Evolutionary conservation across 306 rosid species (phyloP), one percentile per base, ranked within the genome.

Genomic region (Oxytropis ochrocephala): DNA sequence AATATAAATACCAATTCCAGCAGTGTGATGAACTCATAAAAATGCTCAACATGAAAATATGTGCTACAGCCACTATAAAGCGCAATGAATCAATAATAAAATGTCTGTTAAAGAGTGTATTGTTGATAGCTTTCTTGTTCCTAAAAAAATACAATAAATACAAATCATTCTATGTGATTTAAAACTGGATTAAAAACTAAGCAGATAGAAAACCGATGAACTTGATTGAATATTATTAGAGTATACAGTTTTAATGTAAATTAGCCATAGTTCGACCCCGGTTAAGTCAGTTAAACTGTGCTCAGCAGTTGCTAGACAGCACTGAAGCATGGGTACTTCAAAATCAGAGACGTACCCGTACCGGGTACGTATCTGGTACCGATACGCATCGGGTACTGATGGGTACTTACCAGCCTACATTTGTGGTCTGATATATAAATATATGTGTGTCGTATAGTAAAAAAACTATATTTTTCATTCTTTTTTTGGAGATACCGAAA

Each of bases 11-110:
- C 2, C 36, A 33, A 21, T 49, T 61, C 48, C 51, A 68, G 38
- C 38, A 5, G 14, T 11, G 61, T 30, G 9, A 30, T 13, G 30
- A 61, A 68, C 42, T 21, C 17, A 69, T 12, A 29, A 29, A 60
- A 56, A 17, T 58, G 24, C 29, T 24, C 29, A 57, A 67, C 12
- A 27, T 10, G 60, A 11, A 43, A 12, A 70, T 14, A 59, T 21
- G 29, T n/a, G 24, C 75, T 52, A 9, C 79, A 7, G 14, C 75
- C 57, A 9, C 79, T 16, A 63, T 47, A 78, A 67, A 69, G 65
- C 66, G 35, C 14, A 12, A 14, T 49, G 38, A 64, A 57, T 41
- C 61, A 5, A 67, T 53, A 66, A 24, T 24, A 39, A 39, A 6
- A 39, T 24, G 13, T 17, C 12, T 21, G 35, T 52, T 24, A 10